These are phyloP conservation scores for Pholiota molesta DNA, from an alignment of 768 basidiomycete genomes.

Conservation along the genomic window DNA sequence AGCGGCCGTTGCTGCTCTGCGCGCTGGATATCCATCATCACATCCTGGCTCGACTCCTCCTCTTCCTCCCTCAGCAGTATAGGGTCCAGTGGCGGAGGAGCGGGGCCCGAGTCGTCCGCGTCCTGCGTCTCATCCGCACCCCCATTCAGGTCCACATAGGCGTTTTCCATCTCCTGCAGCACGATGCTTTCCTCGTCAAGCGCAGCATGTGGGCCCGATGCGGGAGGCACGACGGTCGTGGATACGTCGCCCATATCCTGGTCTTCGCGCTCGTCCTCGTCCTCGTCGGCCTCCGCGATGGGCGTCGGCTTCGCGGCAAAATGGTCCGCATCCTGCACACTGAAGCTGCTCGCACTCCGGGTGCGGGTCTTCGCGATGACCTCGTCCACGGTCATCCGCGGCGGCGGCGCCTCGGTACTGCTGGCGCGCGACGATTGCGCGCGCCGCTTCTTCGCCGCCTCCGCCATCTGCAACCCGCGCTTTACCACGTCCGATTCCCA, in stretches of 20 bases:
- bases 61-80: slow-evolving; percentile 47
- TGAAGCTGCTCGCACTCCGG: slow-evolving; percentile 10
- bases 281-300: not conserved
- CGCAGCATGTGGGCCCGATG: slow-evolving; percentile 20
- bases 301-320: slow-evolving; percentile 1
- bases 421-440: slow-evolving; percentile 11
- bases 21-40: slow-evolving; percentile 33
- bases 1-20: slow-evolving; percentile 10
- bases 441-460: slow-evolving; percentile 24
- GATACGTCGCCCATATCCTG: slow-evolving; percentile 22
- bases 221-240: slow-evolving; percentile 23
- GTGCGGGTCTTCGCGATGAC: slow-evolving; percentile 10
- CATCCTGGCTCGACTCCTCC: slow-evolving; percentile 64
- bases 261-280: slow-evolving; percentile 14
- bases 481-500: slow-evolving; percentile 21
- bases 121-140: slow-evolving; percentile 14
- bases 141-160: slow-evolving; percentile 23
- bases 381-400: slow-evolving; percentile 11
- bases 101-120: not conserved
- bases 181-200: slow-evolving; percentile 7
- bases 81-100: slow-evolving; percentile 2
- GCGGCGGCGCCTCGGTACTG: not conserved
- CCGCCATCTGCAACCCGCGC: slow-evolving; percentile 35
- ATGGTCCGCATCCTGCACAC: not conserved
- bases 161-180: slow-evolving; percentile 20